A percentile compares a stretch with the other conserved stretches of the same genome.
These are phyloP conservation scores for Komagataella pastoris DNA, from an alignment of 805 yeast species.

Conservation along the genomic window DNA sequence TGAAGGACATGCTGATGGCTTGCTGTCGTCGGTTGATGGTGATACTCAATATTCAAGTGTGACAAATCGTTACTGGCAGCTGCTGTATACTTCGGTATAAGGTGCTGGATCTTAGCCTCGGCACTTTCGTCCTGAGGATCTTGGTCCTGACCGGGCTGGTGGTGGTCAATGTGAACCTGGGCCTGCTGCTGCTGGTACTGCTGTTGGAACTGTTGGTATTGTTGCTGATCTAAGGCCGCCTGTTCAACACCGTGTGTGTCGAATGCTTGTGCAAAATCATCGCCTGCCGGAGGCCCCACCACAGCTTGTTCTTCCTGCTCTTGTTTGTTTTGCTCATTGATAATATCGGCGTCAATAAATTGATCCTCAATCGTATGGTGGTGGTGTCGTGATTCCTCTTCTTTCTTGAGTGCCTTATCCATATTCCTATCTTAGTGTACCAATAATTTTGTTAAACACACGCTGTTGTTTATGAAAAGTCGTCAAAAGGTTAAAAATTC, in stretches of 20 bases:
- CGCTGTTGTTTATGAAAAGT: not conserved
- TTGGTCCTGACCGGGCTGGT: not conserved
- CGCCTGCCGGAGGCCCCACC: not conserved
- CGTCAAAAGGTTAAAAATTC: not conserved
- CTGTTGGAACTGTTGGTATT: not conserved
- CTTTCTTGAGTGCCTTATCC: not conserved
- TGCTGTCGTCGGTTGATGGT: not conserved
- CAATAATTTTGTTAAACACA: not conserved
- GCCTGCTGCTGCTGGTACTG: not conserved
- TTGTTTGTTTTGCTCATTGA: slow-evolving; percentile 2
- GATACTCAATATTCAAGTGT: slow-evolving; percentile 1
- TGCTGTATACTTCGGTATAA: slow-evolving; percentile 10
- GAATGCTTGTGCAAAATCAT: not conserved
- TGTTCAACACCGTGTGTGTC: not conserved
- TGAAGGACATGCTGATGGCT: slow-evolving; percentile 1
- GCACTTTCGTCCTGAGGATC: slow-evolving; percentile 6
- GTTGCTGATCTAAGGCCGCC: not conserved
- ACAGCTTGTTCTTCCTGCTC: not conserved
- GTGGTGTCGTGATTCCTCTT: not conserved
- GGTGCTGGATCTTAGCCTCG: slow-evolving; percentile 8
- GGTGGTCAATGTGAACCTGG: not conserved
- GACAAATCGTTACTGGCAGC: slow-evolving; percentile 2
- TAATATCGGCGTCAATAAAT: slow-evolving; percentile 3
- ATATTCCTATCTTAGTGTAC: not conserved
- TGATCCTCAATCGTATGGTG: not conserved